Evolutionary conservation across 106 monocot species (phyloP), one percentile per base, ranked within the genome.

Genomic region (Apostasia ramifera): DNA sequence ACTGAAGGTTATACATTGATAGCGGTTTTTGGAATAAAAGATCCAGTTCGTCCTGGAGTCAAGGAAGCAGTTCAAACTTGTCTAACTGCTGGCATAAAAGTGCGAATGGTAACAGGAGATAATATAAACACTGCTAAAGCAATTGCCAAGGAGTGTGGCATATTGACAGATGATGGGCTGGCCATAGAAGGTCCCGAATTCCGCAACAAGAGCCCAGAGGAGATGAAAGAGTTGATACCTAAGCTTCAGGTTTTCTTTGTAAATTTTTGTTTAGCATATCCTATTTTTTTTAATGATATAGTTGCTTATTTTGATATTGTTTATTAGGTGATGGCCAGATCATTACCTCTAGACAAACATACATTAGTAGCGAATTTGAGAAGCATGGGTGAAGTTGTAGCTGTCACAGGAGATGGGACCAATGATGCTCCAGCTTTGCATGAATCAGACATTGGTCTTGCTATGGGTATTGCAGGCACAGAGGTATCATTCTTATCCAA

Each of bases 21-120:
- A 67, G 89, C 95, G 50, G 72, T 97, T 75, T 84, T 97, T 78
- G 95, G 92, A 40, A 97, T 97, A 61, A 97, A 97, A 75, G 95
- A 97, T 75, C 95, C 95, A 48, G 82, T 97, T 8, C 84, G 95
- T 2, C 89, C 86, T 26, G 95, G 86, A 12, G 92, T 97, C 13
- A 87, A 70, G 75, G 89, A 92, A 44, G 95, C 95, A 66, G 92
- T 97, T 57, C 61, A 82, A 71, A 82, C 81, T 57, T 97, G 95
- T 66, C 47, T 72, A 53, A 79, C 84, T 74, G 95, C 95, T 53
- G 95, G 95, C 41, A 85, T 97, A 64, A 89, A 73, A 56, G 95
- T 97, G 57, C 76, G 92, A 60, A 97, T 97, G 92, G 95, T 97
- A 66, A 97, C 95, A 40, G 95, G 95, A 66, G 95, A 97, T 77